Base-by-base conservation (phyloP, 2,329 filamentous ascomycete genomes). In the Fusarium nanum region DNA sequence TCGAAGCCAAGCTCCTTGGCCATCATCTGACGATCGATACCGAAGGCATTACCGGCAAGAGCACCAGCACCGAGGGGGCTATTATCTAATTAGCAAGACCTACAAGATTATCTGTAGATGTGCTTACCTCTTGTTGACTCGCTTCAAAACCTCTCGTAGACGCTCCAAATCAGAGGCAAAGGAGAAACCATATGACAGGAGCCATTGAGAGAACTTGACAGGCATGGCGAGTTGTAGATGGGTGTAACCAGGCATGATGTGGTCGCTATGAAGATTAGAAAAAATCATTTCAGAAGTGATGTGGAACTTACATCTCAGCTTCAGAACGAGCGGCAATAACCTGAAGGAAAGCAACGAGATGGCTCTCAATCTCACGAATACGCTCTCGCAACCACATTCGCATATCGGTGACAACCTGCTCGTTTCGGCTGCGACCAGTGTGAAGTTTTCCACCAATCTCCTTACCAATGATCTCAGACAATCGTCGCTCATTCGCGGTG, bases 331-430 rank as follows among this genome's bases (percentile, higher is more conserved):
- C 25, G 8, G 22, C 14, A 14, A 90, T 88, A 49, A 94, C 91
- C 75, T 88, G 84, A 42, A 97, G 83, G 72, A 97, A 87, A 57
- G 88, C 86, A 45, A 88, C 84, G 7, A 97, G 85, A 73, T 90
- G 88, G 37, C 74, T 79, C 73, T 97, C 93, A 54, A 97, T 88
- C 69, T 85, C 84, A 60, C 86, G 86, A 61, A 97, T 83, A 82
- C 92, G 87, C 70, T 94, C 90, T 45, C 93, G 87, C 68, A 97
- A 82, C 93, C 93, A 98, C 79, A 97, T 84, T 66, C 93, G 90
- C 92, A 97, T 95, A 76, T 97, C 93, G 23, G 91, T 94, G 49
- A 91, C 93, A 60, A 97, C 89, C 82, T 97, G 94, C 81, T 98
- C 94, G 77, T 97, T 97, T 73, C 94, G 88, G 79, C 91, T 94